Evolutionary conservation across 2,329 filamentous ascomycete genomes (phyloP), one percentile per base, ranked within the genome.

Genomic region (Arthrobotrys conoides): DNA sequence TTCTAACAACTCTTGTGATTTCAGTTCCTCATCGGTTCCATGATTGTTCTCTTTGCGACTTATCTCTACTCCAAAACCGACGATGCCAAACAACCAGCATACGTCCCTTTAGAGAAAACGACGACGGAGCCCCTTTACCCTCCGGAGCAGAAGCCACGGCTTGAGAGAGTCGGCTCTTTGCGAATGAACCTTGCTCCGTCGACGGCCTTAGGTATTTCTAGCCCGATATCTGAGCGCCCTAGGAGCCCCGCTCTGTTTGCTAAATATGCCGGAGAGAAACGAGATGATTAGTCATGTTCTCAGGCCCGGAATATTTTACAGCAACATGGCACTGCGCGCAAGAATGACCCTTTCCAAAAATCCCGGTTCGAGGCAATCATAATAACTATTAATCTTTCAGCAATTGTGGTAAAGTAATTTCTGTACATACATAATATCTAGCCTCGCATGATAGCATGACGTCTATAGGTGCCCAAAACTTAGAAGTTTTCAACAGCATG

Each of bases 11-110:
- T 24, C 57, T 33, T 33, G 12, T 12, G 16, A 16, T 20, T 48
- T 27, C 81, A 97, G 94, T 97, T 97, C 84, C 82, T 97, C 44
- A 79, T 93, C 63, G 96, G 96, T 68, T 94, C 94, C 0, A 87
- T 87, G 10, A 86, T 96, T 61, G 94, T 98, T 8, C 86, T 97
- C 0, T 87, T 89, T 49, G 91, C 94, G 1, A 96, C 93, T 1
- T 97, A 94, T 83, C 87, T 97, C 16, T 97, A 97, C 86, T 93
- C 90, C 78, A 88, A 88, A 5, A 88, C 90, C 0, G 89, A 93
- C 80, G 86, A 88, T 20, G 87, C 86, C 79, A 87, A 88, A 69
- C 86, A 84, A 33, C 84, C 84, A n/a, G 57, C 64, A 61, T 82
- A 82, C 53, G 72, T 82, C 53, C 81, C 81, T 41, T 69, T 82